Percentiles rank a stretch among this genome's conserved stretches.
Conservation (phyloP, 2,329 filamentous ascomycete genomes). For the Sphaerulina populicola region DNA sequence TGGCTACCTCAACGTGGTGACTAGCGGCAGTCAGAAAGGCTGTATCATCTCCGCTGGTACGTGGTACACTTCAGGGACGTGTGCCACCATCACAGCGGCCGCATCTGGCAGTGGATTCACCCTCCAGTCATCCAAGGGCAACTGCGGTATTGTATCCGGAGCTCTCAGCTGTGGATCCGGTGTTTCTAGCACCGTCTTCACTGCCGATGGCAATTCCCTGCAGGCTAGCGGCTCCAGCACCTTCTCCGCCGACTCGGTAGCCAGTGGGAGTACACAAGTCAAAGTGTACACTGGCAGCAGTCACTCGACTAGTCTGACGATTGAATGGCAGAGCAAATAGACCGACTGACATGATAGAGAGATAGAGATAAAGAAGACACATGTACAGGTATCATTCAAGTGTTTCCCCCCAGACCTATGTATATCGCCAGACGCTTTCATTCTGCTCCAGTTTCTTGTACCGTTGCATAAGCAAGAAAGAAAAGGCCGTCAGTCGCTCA, state of each 20-base stretch:
- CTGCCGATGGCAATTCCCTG: constrained; percentile 31
- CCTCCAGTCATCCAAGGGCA: constrained; percentile 50
- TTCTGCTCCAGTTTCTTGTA: too few species aligned
- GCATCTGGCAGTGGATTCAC: constrained; percentile 45
- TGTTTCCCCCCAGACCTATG: too few species aligned
- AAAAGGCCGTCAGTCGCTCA: too few species aligned
- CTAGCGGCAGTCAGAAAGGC: constrained; percentile 46
- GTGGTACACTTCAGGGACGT: constrained; percentile 61
- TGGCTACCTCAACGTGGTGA: constrained; percentile 52
- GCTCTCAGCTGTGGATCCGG: constrained; percentile 48
- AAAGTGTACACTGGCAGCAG: constrained; percentile 35
- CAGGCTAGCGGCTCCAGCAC: constrained; percentile 34
- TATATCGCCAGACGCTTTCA: too few species aligned
- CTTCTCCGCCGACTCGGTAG: constrained; percentile 40
- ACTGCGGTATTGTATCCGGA: constrained; percentile 49
- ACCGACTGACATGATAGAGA: not conserved
- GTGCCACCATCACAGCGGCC: constrained; percentile 55
- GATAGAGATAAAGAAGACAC: too few species aligned
- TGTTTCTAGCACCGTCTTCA: constrained; percentile 40
- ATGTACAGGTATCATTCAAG: too few species aligned
- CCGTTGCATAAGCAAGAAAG: too few species aligned
- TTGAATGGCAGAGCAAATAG: constrained; percentile 35
- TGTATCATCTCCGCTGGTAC: constrained; percentile 59
- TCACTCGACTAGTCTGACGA: constrained; percentile 30
- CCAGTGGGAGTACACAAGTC: constrained; percentile 39